Percentiles rank a stretch among this genome's conserved stretches.
phyloP scores from a whole-genome alignment of 176 grass and related monocot species.

The Lolium rigidum region DNA sequence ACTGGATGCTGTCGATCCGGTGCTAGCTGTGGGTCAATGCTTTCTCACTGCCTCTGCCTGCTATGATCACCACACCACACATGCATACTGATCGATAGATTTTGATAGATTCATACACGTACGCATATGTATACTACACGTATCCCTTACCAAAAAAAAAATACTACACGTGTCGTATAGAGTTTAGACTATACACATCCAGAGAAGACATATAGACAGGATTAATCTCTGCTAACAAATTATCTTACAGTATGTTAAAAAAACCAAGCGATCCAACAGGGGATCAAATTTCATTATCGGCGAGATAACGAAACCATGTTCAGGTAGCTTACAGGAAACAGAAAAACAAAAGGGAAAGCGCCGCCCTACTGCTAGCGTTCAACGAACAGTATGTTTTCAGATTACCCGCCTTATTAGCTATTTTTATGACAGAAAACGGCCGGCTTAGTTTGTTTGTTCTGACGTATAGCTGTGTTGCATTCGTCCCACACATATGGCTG shows the following conservation, averaged over 20 bases:
- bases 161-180: too few relatives aligned
- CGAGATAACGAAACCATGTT: too few relatives aligned
- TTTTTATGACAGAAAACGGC: too few relatives aligned
- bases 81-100: background rate
- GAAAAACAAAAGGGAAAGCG: too few relatives aligned
- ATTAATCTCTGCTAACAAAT: too few relatives aligned
- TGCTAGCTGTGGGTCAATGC: slow-evolving; percentile 48
- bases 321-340: too few relatives aligned
- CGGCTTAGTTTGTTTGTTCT: background rate
- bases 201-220: background rate
- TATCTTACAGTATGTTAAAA: background rate
- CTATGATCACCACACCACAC: slow-evolving; percentile 43
- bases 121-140: background rate
- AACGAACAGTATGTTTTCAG: background rate
- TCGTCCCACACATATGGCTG: slow-evolving; percentile 7
- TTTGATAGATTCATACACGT: slow-evolving; percentile 14
- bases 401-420: too few relatives aligned
- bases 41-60: slow-evolving; percentile 33
- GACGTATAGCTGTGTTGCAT: background rate
- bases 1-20: slow-evolving; percentile 62
- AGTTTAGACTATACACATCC: background rate
- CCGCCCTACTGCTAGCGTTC: too few relatives aligned
- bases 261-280: too few relatives aligned
- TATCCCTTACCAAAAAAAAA: too few relatives aligned
- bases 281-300: too few relatives aligned